Evolutionary conservation across 805 yeast genomes (phyloP).

Genomic region (Diddensiella caesifluorescens): DNA sequence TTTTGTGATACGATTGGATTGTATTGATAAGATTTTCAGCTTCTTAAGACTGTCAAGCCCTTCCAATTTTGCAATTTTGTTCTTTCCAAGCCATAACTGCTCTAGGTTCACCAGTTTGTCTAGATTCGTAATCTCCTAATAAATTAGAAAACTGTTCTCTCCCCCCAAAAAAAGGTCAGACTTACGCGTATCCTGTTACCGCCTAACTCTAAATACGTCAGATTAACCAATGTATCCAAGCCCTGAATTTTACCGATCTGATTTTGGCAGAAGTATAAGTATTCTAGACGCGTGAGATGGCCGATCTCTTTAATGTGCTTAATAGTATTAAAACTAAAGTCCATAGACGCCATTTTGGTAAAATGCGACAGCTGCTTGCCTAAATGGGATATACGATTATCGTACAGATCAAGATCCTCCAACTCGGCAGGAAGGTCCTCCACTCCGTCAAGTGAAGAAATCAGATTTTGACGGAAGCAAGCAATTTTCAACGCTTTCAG

Average conservation of each 20-base stretch:
- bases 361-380: slow-evolving; percentile 63
- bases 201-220: slow-evolving; percentile 79
- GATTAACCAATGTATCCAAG: slow-evolving; percentile 47
- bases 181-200: slow-evolving; percentile 62
- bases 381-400: slow-evolving; percentile 84
- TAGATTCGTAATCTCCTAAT: slow-evolving; percentile 44
- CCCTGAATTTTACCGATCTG: slow-evolving; percentile 69
- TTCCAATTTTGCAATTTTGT: slow-evolving; percentile 59
- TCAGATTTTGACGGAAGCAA: slow-evolving; percentile 77
- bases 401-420: slow-evolving; percentile 83
- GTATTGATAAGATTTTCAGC: slow-evolving; percentile 76
- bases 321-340: slow-evolving; percentile 85
- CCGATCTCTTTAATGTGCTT: slow-evolving; percentile 77
- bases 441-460: slow-evolving; percentile 66
- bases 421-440: slow-evolving; percentile 54
- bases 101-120: slow-evolving; percentile 50
- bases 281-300: slow-evolving; percentile 53
- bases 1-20: slow-evolving; percentile 72
- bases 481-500: slow-evolving; percentile 55
- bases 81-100: slow-evolving; percentile 91
- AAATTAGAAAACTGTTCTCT: background rate
- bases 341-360: slow-evolving; percentile 52
- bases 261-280: slow-evolving; percentile 84
- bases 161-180: slow-evolving; percentile 33
- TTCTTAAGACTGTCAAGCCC: slow-evolving; percentile 56